Base-by-base conservation (phyloP, 179 eudicot genomes). In the Sideroxylon spinosum region DNA sequence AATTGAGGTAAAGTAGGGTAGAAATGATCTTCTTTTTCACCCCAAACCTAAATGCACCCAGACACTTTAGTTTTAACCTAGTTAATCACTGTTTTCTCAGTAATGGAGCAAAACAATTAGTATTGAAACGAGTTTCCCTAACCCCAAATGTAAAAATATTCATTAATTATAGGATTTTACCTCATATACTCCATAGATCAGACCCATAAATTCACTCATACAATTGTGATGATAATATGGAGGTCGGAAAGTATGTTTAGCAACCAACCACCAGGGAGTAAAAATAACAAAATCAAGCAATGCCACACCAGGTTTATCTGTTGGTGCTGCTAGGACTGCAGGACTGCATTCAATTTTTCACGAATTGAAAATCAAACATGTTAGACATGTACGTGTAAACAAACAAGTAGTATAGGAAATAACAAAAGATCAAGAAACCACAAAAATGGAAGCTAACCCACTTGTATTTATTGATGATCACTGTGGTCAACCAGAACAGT, bases 171-270 rank as follows among this genome's bases (percentile, higher is more conserved):
- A 71, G 29, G 22, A 32, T n/a, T 68, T 63, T 90, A 95, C 99
- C 99, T 95, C 99, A 61, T 95, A 95, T 73, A 89, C 91, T 68
- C 99, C 99, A 71, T 90, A 70, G 68, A 95, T 93, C 48, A 95
- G 84, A 69, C 98, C 99, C 99, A 95, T 95, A 82, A 95, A 95
- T 86, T 95, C 99, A 28, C 98, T 95, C 99, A 95, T 95, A 81
- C 99, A 95, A 79, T 95, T 95, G 82, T 98, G 98, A 83, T 93
- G 99, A 73, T 90, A 95, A 83, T 95, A 95, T 76, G 99, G 99
- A 67, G 99, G 99, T 46, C 99, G 92, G 68, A 95, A 95, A 68
- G 99, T 95, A 82, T 95, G 98, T 73, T 95, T 98, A 50, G 99
- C 97, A 85, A 93, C 99, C 90, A 93, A 80, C 99, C 99, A 95